phyloP scores from a whole-genome alignment of 306 rosid genomes.

The Parietaria judaica region DNA sequence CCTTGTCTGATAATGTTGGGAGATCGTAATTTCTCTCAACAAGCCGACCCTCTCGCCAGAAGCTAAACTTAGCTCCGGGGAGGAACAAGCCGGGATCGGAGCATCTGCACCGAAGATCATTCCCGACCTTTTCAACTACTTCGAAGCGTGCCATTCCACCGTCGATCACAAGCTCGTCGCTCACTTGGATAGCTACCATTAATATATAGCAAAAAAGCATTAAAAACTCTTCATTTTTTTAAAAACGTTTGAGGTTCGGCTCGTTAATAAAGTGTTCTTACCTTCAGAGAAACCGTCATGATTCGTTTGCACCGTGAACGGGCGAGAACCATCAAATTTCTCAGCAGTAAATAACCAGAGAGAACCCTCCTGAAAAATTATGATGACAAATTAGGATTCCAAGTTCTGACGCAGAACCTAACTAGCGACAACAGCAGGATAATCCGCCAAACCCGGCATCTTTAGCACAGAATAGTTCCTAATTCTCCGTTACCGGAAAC shows the following conservation, averaged over 20 bases:
- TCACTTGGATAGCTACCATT: slow-evolving; percentile 53
- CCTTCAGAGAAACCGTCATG: slow-evolving; percentile 78
- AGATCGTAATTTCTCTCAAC: slow-evolving; percentile 53
- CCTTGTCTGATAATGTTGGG: slow-evolving; percentile 72
- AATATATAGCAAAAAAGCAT: neutral
- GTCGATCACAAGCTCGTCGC: slow-evolving; percentile 76
- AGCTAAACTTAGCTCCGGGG: slow-evolving; percentile 78
- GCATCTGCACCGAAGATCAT: slow-evolving; percentile 64
- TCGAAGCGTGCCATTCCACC: slow-evolving; percentile 87
- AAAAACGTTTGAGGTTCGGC: neutral
- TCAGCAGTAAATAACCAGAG: slow-evolving; percentile 64
- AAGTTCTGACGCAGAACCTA: neutral
- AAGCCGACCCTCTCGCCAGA: slow-evolving; percentile 82
- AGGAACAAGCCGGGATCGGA: slow-evolving; percentile 74
- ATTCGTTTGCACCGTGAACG: slow-evolving; percentile 68
- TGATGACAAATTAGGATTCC: neutral
- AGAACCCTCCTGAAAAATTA: slow-evolving; percentile 50
- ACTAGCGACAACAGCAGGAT: no score
- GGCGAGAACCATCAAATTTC: slow-evolving; percentile 56
- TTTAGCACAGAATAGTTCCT: no score
- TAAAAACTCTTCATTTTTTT: neutral
- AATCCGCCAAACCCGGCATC: no score
- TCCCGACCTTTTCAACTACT: slow-evolving; percentile 55
- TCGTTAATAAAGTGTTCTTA: slow-evolving; percentile 12
- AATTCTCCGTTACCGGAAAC: no score